Percentiles rank a stretch among this genome's conserved stretches.
Conservation (phyloP, 2,329 filamentous ascomycete species). For the Xylariaceae sp. region DNA sequence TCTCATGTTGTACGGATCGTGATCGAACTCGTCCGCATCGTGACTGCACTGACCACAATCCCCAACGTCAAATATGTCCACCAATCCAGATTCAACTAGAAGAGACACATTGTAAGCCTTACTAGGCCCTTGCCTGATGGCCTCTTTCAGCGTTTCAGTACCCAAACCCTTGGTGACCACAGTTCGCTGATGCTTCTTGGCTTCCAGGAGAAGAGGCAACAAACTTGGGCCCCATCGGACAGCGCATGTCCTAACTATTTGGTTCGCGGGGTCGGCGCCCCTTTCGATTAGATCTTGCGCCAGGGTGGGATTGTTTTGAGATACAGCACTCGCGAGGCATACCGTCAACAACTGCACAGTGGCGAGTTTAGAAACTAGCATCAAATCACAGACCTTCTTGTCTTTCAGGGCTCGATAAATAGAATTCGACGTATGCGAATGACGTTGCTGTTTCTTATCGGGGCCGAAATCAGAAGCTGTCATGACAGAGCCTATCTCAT, state of each 20-base stretch:
- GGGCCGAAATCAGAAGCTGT: not conserved
- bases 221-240: not conserved
- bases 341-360: not conserved
- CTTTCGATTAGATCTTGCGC: not conserved
- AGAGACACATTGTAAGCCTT: not conserved
- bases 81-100: not conserved
- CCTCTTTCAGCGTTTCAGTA: not conserved
- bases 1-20: no score
- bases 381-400: not conserved
- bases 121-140: not conserved
- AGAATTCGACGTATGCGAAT: not conserved
- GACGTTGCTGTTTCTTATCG: no score
- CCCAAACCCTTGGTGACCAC: not conserved
- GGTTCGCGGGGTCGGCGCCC: not conserved
- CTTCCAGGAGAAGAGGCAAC: not conserved
- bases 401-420: not conserved
- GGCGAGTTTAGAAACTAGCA: constrained; percentile 1
- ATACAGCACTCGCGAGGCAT: constrained; percentile 2
- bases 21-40: no score
- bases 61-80: constrained; percentile 9
- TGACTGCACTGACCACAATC: no score
- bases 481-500: no score
- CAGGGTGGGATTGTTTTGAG: not conserved
- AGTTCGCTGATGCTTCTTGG: not conserved
- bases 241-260: not conserved